Evolutionary conservation across 2,329 filamentous ascomycete species (phyloP).

Genomic region (Ilyonectria mors-panacis): DNA sequence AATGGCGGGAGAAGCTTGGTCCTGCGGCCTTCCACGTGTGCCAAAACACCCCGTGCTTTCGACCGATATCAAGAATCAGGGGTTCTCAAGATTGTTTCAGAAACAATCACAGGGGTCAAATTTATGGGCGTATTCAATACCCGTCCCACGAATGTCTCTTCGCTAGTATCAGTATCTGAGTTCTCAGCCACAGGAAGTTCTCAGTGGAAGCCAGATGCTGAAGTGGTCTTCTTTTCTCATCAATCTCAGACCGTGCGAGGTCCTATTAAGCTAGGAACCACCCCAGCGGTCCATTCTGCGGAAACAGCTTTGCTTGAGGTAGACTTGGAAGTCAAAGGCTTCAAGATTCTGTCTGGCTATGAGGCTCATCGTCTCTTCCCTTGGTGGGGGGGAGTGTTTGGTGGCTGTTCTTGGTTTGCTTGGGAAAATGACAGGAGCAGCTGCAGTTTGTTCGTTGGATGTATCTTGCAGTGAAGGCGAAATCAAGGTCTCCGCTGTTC

Average conservation of each 20-base stretch:
- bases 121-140: constrained; percentile 9
- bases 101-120: background rate
- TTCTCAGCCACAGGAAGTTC: background rate
- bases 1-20: background rate
- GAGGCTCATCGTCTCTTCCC: background rate
- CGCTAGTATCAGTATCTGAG: background rate
- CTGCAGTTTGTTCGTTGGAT: constrained; percentile 1
- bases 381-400: background rate
- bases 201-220: background rate
- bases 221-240: constrained; percentile 10
- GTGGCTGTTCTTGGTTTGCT: constrained; percentile 5
- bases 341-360: background rate
- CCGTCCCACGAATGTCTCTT: background rate
- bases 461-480: background rate
- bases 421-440: constrained; percentile 5
- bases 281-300: background rate
- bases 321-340: background rate
- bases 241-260: constrained; percentile 1
- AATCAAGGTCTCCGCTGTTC: background rate
- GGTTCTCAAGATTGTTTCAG: constrained; percentile 8
- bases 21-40: background rate
- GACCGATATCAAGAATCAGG: constrained; percentile 15
- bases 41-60: constrained; percentile 9
- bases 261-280: background rate
- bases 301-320: background rate